A percentile compares a stretch with the other conserved stretches of the same genome.
Conservation (phyloP, 257 asterid species). For the Haberlea rhodopensis region DNA sequence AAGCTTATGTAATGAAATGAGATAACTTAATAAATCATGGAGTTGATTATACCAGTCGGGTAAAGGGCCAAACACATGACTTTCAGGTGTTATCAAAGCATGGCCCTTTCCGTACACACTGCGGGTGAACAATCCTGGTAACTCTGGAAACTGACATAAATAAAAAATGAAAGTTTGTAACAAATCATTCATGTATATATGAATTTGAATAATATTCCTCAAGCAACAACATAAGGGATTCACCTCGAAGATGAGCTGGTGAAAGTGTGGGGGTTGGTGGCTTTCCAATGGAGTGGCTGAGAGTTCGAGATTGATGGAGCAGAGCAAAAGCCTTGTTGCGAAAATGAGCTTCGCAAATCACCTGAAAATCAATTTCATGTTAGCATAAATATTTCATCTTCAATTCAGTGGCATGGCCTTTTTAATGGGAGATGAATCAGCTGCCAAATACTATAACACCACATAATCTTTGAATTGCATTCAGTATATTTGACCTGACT, state of each 20-base stretch:
- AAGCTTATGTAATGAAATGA: conserved; percentile 17
- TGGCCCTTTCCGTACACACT: conserved; percentile 80
- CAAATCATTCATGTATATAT: background rate
- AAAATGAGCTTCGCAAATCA: conserved; percentile 29
- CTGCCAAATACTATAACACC: no score
- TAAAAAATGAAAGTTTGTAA: conserved; percentile 9
- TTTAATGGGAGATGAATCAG: background rate
- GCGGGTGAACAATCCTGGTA: conserved; percentile 94
- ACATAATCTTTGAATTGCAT: no score
- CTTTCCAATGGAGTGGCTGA: conserved; percentile 83
- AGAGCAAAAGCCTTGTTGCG: conserved; percentile 74
- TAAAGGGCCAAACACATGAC: conserved; percentile 89
- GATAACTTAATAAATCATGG: background rate
- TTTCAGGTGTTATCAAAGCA: conserved; percentile 93
- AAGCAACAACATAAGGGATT: background rate
- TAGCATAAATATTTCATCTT: conserved; percentile 11
- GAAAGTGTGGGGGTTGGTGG: conserved; percentile 87
- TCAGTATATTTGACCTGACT: no score
- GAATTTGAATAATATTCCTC: background rate
- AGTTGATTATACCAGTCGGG: conserved; percentile 63
- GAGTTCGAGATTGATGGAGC: conserved; percentile 53
- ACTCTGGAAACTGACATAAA: conserved; percentile 48
- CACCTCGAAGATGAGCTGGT: conserved; percentile 89
- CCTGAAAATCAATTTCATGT: conserved; percentile 37
- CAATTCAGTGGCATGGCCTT: no score